Base-by-base conservation (phyloP, 2,329 filamentous ascomycete species). In the Passalora sequoiae region DNA sequence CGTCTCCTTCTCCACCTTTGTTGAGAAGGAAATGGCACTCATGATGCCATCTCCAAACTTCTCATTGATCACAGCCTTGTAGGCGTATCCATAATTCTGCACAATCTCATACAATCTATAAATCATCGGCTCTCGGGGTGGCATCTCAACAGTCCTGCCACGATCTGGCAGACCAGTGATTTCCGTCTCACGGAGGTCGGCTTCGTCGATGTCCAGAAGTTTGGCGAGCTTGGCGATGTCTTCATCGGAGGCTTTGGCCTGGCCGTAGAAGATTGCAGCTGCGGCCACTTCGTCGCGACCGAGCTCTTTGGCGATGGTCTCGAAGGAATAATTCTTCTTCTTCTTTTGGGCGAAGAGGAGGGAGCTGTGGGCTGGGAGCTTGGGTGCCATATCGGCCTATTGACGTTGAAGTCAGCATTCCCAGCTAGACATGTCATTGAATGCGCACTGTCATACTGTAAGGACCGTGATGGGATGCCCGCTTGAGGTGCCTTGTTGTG, bases 71-170 rank as follows among this genome's bases (percentile, higher is more conserved):
- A 97, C 78, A 1, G 89, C 89, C 75, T 96, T 96, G 70, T 94
- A 96, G 1, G 89, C 86, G 65, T 95, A 94, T 1, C 91, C 91
- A 61, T 96, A 96, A 66, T 95, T 97, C 71, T 96, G 89, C 50
- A 97, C 83, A 62, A 96, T 85, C 74, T 97, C 91, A 65, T 88
- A 96, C 47, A 96, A 66, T 2, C 91, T 75, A 66, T 97, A 97
- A 61, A 96, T 89, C 55, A 94, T 68, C 4, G 88, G 88, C 63
- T 94, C 88, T 46, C 78, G 81, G 0, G 86, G 86, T 1, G 86
- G 87, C 86, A 92, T 89, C 44, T 88, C 84, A 1, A 87, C 79
- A 0, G 82, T 77, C 40, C 81, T 75, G 24, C 89, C 89, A 3
- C 89, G 78, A 64, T 95, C 86, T 0, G 89, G 89, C 60, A 86